Percentiles rank a stretch among this genome's conserved stretches.
Conservation (phyloP, 495 filamentous ascomycete genomes). For the Penicillium daleae region DNA sequence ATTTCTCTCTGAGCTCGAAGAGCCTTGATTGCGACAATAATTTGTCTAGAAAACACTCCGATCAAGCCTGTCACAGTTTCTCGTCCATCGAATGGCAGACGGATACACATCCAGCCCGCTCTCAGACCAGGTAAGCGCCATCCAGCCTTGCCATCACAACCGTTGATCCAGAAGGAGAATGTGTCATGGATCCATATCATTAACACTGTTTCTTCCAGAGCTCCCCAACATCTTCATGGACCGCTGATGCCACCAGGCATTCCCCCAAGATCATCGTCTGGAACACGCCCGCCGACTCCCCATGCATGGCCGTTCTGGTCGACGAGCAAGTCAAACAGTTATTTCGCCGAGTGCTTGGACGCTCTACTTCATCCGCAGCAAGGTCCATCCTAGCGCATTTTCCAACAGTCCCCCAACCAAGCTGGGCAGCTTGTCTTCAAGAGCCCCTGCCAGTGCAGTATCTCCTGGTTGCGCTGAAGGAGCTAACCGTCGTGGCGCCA, state of each 20-base stretch:
- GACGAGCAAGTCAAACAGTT: neutral
- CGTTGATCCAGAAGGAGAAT: neutral
- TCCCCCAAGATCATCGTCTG: neutral
- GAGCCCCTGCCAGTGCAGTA: neutral
- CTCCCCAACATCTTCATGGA: neutral
- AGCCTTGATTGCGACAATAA: neutral
- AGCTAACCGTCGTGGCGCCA: neutral
- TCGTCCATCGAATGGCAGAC: neutral
- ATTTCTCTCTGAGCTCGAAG: neutral
- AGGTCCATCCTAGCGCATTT: neutral
- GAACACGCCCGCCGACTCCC: neutral
- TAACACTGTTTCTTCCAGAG: neutral
- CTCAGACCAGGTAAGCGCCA: neutral
- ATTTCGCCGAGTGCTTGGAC: neutral
- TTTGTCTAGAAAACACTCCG: neutral
- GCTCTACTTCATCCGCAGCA: neutral
- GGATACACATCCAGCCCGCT: neutral
- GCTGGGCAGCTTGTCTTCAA: neutral
- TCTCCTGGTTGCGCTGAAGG: neutral
- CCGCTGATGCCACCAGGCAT: neutral
- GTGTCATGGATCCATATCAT: too few species aligned
- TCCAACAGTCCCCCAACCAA: neutral
- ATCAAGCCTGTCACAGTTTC: neutral
- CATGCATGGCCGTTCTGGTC: neutral
- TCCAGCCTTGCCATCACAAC: neutral